Evolutionary conservation across 2,329 filamentous ascomycete genomes (phyloP).

Genomic region (Aspergillus fumigatus): DNA sequence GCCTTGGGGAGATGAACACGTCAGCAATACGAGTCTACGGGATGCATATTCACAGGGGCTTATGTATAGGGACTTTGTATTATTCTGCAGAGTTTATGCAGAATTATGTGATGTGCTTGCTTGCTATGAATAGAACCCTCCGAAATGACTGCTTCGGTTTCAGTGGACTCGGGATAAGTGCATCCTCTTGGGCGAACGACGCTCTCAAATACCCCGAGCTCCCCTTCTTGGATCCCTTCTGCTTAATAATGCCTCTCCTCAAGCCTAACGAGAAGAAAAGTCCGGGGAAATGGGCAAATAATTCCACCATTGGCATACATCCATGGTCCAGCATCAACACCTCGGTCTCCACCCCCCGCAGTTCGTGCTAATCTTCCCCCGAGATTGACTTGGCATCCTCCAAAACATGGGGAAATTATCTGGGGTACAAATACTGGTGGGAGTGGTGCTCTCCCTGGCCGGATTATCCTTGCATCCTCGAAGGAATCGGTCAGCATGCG

Average conservation of each 20-base stretch:
- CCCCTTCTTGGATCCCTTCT: neutral
- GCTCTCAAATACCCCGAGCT: neutral
- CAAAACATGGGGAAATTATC: neutral
- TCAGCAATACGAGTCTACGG: no score
- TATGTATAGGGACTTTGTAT: no score
- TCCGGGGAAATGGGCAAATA: neutral
- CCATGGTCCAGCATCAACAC: neutral
- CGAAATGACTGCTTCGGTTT: neutral
- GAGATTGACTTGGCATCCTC: neutral
- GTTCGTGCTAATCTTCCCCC: neutral
- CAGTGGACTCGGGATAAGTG: neutral
- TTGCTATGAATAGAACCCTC: neutral
- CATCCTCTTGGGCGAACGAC: neutral
- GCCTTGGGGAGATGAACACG: no score
- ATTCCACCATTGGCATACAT: neutral
- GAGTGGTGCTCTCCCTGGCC: neutral
- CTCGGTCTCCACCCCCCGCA: neutral
- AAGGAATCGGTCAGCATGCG: neutral
- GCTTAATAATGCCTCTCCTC: neutral
- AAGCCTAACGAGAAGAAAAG: neutral
- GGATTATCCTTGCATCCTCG: neutral
- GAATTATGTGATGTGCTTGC: neutral
- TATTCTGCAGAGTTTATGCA: no score
- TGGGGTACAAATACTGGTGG: neutral
- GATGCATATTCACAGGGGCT: no score